Evolutionary conservation across 2,329 filamentous ascomycete genomes (phyloP).

Genomic region (Aspergillus caelatus): DNA sequence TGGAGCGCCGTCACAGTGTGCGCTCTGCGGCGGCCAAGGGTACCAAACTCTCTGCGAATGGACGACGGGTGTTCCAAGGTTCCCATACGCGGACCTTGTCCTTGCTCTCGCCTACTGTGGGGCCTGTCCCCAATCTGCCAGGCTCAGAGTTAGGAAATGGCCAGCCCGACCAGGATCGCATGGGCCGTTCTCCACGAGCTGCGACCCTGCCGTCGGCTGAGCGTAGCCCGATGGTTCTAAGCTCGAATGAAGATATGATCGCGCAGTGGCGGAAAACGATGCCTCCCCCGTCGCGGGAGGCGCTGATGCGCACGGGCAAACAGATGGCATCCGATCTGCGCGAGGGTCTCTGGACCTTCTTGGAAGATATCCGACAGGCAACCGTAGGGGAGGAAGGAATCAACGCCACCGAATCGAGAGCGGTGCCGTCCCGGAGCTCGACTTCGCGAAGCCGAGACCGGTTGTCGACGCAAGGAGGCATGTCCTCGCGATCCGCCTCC

Average conservation of each 20-base stretch:
- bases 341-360: constrained; percentile 88
- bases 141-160: constrained; percentile 19
- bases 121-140: constrained; percentile 22
- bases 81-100: constrained; percentile 72
- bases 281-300: constrained; percentile 51
- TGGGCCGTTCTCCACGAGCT: constrained; percentile 42
- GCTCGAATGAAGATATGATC: constrained; percentile 38
- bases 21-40: constrained; percentile 50
- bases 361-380: constrained; percentile 92
- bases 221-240: constrained; percentile 29
- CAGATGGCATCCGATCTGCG: constrained; percentile 89
- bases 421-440: constrained; percentile 33
- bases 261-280: constrained; percentile 46
- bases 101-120: constrained; percentile 68
- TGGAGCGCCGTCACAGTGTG: constrained; percentile 73
- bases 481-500: constrained; percentile 34
- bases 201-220: constrained; percentile 47
- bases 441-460: constrained; percentile 37
- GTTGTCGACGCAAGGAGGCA: constrained; percentile 30
- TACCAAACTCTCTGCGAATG: constrained; percentile 39
- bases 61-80: constrained; percentile 69
- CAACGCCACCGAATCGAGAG: constrained; percentile 54
- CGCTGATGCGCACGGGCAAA: constrained; percentile 62
- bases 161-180: constrained; percentile 27
- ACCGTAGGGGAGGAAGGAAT: constrained; percentile 93